phyloP scores from a whole-genome alignment of 2,329 filamentous ascomycete species.

The Phialocephala subalpina region DNA sequence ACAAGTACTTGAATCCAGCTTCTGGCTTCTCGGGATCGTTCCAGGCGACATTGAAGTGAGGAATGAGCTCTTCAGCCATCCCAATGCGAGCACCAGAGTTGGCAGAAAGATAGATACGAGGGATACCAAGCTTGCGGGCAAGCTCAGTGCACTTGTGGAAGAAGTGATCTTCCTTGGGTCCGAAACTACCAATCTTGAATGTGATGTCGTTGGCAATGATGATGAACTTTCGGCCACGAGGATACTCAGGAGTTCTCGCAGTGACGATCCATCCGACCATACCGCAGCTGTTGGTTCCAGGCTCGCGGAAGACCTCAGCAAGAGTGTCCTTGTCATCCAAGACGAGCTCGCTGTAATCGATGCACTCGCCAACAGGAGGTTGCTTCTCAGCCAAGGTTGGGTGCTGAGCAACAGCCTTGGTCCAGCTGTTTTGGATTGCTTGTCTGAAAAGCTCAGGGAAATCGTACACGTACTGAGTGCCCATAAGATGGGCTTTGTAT shows the following conservation, averaged over 20 bases:
- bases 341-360: conserved; percentile 92
- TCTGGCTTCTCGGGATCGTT: conserved; percentile 85
- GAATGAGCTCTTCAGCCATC: conserved; percentile 95
- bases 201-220: conserved; percentile 99
- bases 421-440: conserved; percentile 95
- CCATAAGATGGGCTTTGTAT: conserved; percentile 99
- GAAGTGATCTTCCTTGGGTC: conserved; percentile 95
- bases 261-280: conserved; percentile 99
- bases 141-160: conserved; percentile 99
- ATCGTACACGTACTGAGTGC: conserved; percentile 98
- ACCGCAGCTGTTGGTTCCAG: conserved; percentile 93
- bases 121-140: conserved; percentile 91
- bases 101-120: conserved; percentile 95
- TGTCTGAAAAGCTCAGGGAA: conserved; percentile 99
- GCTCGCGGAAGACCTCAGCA: conserved; percentile 91
- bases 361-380: conserved; percentile 87
- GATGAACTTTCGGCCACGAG: conserved; percentile 88
- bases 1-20: conserved; percentile 95
- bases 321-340: conserved; percentile 93
- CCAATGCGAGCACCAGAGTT: conserved; percentile 98
- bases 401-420: conserved; percentile 76
- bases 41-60: conserved; percentile 97
- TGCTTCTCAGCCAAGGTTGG: conserved; percentile 79
- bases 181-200: conserved; percentile 98
- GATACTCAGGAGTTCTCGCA: conserved; percentile 94